Conservation (phyloP, 257 asterid species). For the Ilex aquifolium region DNA sequence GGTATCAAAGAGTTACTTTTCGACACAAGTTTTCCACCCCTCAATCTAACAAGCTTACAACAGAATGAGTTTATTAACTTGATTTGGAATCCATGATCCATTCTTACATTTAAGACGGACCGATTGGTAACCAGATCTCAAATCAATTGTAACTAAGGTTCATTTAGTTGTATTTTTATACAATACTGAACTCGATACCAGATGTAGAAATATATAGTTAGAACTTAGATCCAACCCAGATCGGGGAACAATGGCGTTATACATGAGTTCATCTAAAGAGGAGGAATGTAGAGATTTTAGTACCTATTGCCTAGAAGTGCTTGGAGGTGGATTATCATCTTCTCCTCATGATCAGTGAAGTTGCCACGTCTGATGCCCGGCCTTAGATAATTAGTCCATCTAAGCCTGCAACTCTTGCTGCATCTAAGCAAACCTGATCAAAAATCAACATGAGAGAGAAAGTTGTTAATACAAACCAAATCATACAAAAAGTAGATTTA, state of each 20-base stretch:
- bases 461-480: not conserved
- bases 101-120: no score
- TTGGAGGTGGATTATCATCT: slow-evolving; percentile 70
- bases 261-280: not conserved
- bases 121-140: no score
- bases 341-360: slow-evolving; percentile 60
- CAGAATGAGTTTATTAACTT: no score
- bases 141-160: no score
- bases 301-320: slow-evolving; percentile 78
- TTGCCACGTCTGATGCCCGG: slow-evolving; percentile 69
- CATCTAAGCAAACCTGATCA: slow-evolving; percentile 72
- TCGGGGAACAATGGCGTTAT: not conserved
- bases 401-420: slow-evolving; percentile 75
- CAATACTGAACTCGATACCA: no score
- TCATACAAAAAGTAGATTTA: not conserved
- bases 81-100: no score
- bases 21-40: no score
- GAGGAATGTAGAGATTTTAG: not conserved
- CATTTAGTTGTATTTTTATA: no score
- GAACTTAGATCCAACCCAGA: slow-evolving; percentile 37
- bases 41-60: no score
- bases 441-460: not conserved
- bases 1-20: no score
- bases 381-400: slow-evolving; percentile 83
- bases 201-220: not conserved